Percentiles rank a stretch among this genome's conserved stretches.
Conservation (phyloP, 1,284 basidiomycete species). For the Apiotrichum porosum region DNA sequence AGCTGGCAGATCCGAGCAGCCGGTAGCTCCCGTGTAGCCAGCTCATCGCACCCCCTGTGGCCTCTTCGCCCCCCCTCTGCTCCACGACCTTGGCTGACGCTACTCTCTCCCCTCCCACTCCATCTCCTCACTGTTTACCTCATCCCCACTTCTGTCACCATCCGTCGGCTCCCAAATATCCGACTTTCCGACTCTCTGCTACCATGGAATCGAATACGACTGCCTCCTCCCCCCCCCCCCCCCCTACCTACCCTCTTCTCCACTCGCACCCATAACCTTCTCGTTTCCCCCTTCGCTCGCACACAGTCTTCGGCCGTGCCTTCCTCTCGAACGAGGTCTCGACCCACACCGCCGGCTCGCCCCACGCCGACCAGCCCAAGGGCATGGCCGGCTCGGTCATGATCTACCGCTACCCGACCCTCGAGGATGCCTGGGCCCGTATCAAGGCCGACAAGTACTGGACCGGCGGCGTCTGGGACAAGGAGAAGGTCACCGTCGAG, state of each 20-base stretch:
- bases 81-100: too few species aligned
- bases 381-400: slow-evolving; percentile 43
- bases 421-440: slow-evolving; percentile 38
- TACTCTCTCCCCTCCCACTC: too few species aligned
- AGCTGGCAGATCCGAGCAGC: not conserved
- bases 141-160: too few species aligned
- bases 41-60: too few species aligned
- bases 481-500: slow-evolving; percentile 29
- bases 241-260: not conserved
- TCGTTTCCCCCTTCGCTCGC: not conserved
- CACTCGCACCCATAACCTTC: not conserved
- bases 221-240: not conserved
- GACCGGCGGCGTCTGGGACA: slow-evolving; percentile 46
- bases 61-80: too few species aligned
- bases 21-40: too few species aligned
- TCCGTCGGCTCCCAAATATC: too few species aligned
- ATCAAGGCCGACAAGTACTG: slow-evolving; percentile 45
- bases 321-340: slow-evolving; percentile 15
- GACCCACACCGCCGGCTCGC: slow-evolving; percentile 8
- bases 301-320: slow-evolving; percentile 24
- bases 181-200: too few species aligned
- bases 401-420: slow-evolving; percentile 31
- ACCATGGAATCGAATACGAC: too few species aligned
- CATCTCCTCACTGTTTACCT: too few species aligned
- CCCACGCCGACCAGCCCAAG: slow-evolving; percentile 11